Percentiles rank a stretch among this genome's conserved stretches.
These are phyloP conservation scores for Zalerion maritima DNA, from an alignment of 495 filamentous ascomycete species.

Conservation along the genomic window DNA sequence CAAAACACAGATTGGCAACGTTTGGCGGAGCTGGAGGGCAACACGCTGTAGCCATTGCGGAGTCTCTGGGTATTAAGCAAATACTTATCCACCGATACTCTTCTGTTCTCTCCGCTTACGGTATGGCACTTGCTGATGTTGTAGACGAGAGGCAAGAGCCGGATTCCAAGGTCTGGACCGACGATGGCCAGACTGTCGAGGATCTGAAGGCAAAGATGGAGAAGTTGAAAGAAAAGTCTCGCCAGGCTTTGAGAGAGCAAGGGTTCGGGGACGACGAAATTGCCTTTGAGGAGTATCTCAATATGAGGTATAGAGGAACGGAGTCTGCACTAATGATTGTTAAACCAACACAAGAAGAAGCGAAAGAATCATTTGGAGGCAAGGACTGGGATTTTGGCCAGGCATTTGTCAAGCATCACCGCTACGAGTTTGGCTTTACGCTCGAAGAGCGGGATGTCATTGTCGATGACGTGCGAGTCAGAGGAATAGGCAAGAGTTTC, in stretches of 20 bases:
- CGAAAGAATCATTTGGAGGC: constrained; percentile 39
- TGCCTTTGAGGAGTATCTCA: constrained; percentile 74
- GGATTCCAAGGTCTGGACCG: constrained; percentile 64
- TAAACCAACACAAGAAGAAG: constrained; percentile 43
- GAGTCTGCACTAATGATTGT: constrained; percentile 81
- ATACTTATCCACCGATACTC: constrained; percentile 87
- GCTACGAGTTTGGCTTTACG: constrained; percentile 91
- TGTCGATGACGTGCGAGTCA: constrained; percentile 78
- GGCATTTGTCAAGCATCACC: constrained; percentile 74
- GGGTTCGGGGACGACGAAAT: constrained; percentile 61
- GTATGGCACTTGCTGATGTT: constrained; percentile 91
- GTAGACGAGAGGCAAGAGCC: constrained; percentile 89
- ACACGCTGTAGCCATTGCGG: constrained; percentile 90
- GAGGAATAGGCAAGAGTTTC: constrained; percentile 81
- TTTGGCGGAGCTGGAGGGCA: constrained; percentile 95
- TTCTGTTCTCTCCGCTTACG: constrained; percentile 88
- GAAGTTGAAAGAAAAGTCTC: constrained; percentile 54
- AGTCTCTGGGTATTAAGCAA: constrained; percentile 71
- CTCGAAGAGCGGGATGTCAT: constrained; percentile 80
- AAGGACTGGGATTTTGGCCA: constrained; percentile 67
- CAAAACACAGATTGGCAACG: constrained; percentile 73
- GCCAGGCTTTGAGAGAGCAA: constrained; percentile 48
- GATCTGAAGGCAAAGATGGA: constrained; percentile 42
- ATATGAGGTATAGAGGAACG: constrained; percentile 78
- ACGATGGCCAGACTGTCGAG: constrained; percentile 35